Percentiles rank a stretch among this genome's conserved stretches.
These are phyloP conservation scores for Aspergillus sp. DNA, from an alignment of 2,329 filamentous ascomycete genomes.

Conservation along the genomic window DNA sequence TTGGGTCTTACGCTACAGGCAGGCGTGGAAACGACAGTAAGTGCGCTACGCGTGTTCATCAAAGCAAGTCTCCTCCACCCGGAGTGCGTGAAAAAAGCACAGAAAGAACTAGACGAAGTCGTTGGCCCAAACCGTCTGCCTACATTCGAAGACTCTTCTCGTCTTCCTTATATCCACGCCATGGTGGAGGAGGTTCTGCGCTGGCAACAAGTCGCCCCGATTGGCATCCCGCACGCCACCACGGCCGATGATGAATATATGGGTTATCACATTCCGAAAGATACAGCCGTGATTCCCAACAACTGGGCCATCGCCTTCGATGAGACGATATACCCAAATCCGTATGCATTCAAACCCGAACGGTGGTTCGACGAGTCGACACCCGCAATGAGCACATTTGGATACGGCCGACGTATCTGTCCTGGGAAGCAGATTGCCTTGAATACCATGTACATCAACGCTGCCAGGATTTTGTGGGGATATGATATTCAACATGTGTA, in stretches of 20 bases:
- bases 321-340: slow-evolving; percentile 32
- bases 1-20: slow-evolving; percentile 45
- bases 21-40: slow-evolving; percentile 45
- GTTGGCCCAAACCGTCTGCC: slow-evolving; percentile 27
- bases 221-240: slow-evolving; percentile 43
- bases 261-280: slow-evolving; percentile 46
- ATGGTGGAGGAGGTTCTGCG: slow-evolving; percentile 25
- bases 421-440: slow-evolving; percentile 28
- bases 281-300: slow-evolving; percentile 41
- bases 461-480: slow-evolving; percentile 51
- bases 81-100: slow-evolving; percentile 33
- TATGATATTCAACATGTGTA: slow-evolving; percentile 15
- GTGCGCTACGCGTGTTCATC: slow-evolving; percentile 44
- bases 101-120: slow-evolving; percentile 31
- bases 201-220: slow-evolving; percentile 32
- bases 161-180: slow-evolving; percentile 22
- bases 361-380: slow-evolving; percentile 31
- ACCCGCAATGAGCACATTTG: slow-evolving; percentile 44
- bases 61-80: slow-evolving; percentile 43
- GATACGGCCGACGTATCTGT: slow-evolving; percentile 51
- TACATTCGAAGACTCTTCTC: slow-evolving; percentile 17
- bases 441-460: slow-evolving; percentile 47
- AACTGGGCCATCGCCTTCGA: slow-evolving; percentile 41
- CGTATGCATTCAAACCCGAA: slow-evolving; percentile 35
- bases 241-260: slow-evolving; percentile 44